These are phyloP conservation scores for Hymenoscyphus salicellus DNA, from an alignment of 2,329 filamentous ascomycete species.

Conservation along the genomic window DNA sequence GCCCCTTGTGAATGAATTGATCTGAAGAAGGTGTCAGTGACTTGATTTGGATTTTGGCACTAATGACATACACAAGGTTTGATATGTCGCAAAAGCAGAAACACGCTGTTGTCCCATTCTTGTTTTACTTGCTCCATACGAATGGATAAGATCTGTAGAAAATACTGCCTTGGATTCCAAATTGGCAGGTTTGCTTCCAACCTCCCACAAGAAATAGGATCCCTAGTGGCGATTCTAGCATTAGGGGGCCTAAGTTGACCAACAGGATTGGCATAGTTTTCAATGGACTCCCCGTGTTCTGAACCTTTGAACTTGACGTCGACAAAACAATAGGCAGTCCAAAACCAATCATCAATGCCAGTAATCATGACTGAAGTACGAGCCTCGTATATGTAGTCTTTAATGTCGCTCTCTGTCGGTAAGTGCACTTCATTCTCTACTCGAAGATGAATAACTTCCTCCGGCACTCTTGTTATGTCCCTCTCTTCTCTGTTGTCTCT, in stretches of 20 bases:
- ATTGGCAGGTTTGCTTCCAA: conserved; percentile 4
- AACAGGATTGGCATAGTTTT: not conserved
- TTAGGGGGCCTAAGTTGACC: no score
- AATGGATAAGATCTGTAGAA: conserved; percentile 7
- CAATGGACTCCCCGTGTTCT: conserved; percentile 3
- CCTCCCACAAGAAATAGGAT: conserved; percentile 16
- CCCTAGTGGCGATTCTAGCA: not conserved
- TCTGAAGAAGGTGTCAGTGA: not conserved
- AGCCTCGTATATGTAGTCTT: conserved; percentile 17
- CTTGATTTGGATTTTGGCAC: no score
- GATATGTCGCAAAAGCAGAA: conserved; percentile 9
- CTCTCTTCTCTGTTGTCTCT: no score
- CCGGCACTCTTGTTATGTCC: conserved; percentile 2
- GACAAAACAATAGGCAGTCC: conserved; percentile 17
- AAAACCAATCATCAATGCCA: conserved; percentile 16
- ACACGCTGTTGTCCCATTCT: conserved; percentile 18
- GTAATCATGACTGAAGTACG: conserved; percentile 18
- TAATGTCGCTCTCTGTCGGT: not conserved
- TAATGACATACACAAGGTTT: conserved; percentile 7
- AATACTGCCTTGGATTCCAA: conserved; percentile 16
- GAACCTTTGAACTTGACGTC: conserved; percentile 16
- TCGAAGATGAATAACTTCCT: conserved; percentile 8
- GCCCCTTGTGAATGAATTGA: not conserved
- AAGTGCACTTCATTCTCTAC: not conserved
- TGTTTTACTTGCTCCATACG: conserved; percentile 17